Conservation (phyloP, 2,329 filamentous ascomycete species). For the Diaporthe ilicicola region DNA sequence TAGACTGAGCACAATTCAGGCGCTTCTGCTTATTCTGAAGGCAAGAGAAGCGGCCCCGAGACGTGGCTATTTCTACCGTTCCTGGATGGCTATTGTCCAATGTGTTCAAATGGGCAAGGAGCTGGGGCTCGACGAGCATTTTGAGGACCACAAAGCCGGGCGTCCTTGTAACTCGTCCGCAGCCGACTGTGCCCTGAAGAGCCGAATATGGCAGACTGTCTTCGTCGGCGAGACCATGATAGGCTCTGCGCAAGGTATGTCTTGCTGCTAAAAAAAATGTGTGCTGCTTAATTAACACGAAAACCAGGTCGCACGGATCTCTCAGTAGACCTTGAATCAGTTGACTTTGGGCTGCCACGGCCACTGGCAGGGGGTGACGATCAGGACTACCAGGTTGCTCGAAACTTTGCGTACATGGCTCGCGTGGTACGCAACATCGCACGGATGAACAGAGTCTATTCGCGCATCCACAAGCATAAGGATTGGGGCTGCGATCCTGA, state of each 20-base stretch:
- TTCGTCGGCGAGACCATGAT: slow-evolving; percentile 92
- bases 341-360: slow-evolving; percentile 76
- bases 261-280: neutral
- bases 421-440: slow-evolving; percentile 81
- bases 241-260: slow-evolving; percentile 86
- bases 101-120: slow-evolving; percentile 95
- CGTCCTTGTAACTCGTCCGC: slow-evolving; percentile 73
- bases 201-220: slow-evolving; percentile 87
- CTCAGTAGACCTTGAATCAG: slow-evolving; percentile 75
- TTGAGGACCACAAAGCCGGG: slow-evolving; percentile 77
- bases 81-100: slow-evolving; percentile 95
- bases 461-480: slow-evolving; percentile 73
- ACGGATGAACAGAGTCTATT: slow-evolving; percentile 78
- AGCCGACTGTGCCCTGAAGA: slow-evolving; percentile 84
- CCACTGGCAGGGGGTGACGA: slow-evolving; percentile 74
- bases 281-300: slow-evolving; percentile 21
- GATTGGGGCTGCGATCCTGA: slow-evolving; percentile 90
- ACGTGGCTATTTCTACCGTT: slow-evolving; percentile 94
- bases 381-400: slow-evolving; percentile 78
- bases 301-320: slow-evolving; percentile 77
- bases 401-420: slow-evolving; percentile 85
- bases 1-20: slow-evolving; percentile 89
- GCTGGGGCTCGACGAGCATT: slow-evolving; percentile 87
- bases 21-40: slow-evolving; percentile 86
- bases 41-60: slow-evolving; percentile 92